Percentiles rank a stretch among this genome's conserved stretches.
Conservation (phyloP, 306 rosid species). For the Pyrus betulifolia region DNA sequence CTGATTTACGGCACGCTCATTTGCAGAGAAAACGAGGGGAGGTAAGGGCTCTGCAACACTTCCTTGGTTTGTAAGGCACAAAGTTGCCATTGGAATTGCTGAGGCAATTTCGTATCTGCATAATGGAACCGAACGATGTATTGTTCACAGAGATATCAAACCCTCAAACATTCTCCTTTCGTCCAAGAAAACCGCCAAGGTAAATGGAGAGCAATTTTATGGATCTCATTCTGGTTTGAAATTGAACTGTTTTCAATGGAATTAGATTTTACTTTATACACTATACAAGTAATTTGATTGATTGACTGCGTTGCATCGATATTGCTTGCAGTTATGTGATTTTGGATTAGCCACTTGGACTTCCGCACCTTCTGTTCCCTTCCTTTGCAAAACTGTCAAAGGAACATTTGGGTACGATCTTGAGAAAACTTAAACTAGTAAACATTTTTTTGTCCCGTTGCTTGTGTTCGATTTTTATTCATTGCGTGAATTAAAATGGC, state of each 20-base stretch:
- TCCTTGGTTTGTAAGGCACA: constrained; percentile 81
- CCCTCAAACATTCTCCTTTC: constrained; percentile 97
- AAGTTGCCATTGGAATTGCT: constrained; percentile 84
- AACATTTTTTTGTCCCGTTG: background rate
- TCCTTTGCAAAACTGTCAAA: constrained; percentile 95
- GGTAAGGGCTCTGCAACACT: constrained; percentile 45
- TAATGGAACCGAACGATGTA: constrained; percentile 89
- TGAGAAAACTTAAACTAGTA: background rate
- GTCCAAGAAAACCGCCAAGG: constrained; percentile 79
- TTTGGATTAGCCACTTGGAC: constrained; percentile 99
- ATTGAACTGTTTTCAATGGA: background rate
- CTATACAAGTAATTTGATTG: background rate
- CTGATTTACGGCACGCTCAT: constrained; percentile 16
- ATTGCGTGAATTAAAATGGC: background rate
- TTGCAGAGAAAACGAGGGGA: constrained; percentile 63
- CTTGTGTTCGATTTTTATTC: background rate
- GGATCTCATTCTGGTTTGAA: constrained; percentile 3
- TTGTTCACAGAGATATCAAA: constrained; percentile 88
- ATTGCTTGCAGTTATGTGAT: constrained; percentile 63
- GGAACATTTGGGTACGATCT: constrained; percentile 92
- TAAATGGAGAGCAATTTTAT: constrained; percentile 18
- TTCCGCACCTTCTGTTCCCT: constrained; percentile 90
- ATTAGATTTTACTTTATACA: background rate
- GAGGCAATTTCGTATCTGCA: constrained; percentile 79
- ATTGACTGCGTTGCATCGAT: constrained; percentile 12